Evolutionary conservation across 139 green algal genomes (phyloP).

Genomic region (Dunaliella sp.): DNA sequence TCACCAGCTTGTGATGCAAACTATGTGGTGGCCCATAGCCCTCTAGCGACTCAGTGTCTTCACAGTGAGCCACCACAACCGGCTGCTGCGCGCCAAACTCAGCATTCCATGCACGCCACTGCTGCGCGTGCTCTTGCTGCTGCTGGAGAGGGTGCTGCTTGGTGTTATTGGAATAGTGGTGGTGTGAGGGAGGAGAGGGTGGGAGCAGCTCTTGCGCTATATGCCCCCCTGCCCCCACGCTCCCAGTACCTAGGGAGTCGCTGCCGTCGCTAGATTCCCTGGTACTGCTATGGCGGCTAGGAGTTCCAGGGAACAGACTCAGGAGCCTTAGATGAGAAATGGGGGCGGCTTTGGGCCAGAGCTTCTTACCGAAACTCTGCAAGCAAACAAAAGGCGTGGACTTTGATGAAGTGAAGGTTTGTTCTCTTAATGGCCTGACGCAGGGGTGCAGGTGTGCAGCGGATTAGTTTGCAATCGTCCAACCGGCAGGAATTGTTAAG

Average conservation of each 20-base stretch:
- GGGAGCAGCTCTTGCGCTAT: too few species aligned
- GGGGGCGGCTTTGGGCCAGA: not conserved
- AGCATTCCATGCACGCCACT: not conserved
- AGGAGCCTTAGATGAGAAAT: not conserved
- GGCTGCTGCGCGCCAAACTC: constrained; percentile 4
- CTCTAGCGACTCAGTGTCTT: constrained; percentile 26
- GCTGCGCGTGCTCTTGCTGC: not conserved
- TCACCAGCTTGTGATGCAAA: constrained; percentile 22
- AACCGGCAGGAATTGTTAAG: not conserved
- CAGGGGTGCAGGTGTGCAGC: too few species aligned
- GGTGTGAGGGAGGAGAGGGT: too few species aligned
- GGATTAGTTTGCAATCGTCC: too few species aligned
- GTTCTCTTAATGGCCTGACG: too few species aligned
- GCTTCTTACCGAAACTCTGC: constrained; percentile 2
- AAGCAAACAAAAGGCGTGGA: constrained; percentile 18
- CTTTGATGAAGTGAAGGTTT: not conserved
- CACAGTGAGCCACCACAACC: constrained; percentile 34
- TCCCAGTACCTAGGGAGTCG: not conserved
- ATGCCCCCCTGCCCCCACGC: too few species aligned
- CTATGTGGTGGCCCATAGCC: constrained; percentile 18
- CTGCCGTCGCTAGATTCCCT: not conserved
- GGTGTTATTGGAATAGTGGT: not conserved
- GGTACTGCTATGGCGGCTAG: constrained; percentile 19
- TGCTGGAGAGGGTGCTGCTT: not conserved
- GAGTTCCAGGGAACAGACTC: not conserved